A percentile compares a stretch with the other conserved stretches of the same genome.
Conservation (phyloP, 2,329 filamentous ascomycete genomes). For the Aspergillus melleus region DNA sequence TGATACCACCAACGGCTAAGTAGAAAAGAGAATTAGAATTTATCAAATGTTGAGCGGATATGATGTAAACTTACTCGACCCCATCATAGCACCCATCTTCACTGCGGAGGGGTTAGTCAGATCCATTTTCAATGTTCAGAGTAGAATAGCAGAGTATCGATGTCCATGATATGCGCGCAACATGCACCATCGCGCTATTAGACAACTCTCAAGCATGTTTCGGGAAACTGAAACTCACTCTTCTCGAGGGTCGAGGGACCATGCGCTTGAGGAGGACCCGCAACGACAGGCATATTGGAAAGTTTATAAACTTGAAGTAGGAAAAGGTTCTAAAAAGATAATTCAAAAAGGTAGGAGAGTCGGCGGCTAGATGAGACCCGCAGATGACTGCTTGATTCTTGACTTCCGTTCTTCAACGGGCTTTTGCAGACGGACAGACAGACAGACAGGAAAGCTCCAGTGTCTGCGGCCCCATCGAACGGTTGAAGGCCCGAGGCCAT, state of each 20-base stretch:
- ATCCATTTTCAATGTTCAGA: background rate
- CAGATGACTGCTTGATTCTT: constrained; percentile 3
- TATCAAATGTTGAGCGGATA: background rate
- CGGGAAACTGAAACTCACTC: constrained; percentile 51
- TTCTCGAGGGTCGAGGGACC: constrained; percentile 72
- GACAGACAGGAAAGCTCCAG: background rate
- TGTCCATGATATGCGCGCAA: background rate
- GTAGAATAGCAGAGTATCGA: background rate
- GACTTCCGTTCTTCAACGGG: background rate
- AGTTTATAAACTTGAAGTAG: background rate
- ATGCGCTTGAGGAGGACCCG: constrained; percentile 51
- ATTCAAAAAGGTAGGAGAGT: background rate
- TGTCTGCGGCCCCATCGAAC: background rate
- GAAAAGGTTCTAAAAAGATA: background rate
- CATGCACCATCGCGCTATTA: background rate
- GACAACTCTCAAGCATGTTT: background rate
- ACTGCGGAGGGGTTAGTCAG: constrained; percentile 55
- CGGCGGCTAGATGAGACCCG: background rate
- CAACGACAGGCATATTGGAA: constrained; percentile 56
- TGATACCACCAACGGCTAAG: constrained; percentile 87
- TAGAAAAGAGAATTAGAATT: constrained; percentile 6
- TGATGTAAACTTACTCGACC: constrained; percentile 75
- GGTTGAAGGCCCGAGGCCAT: background rate
- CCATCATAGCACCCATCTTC: constrained; percentile 99
- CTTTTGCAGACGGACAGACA: background rate